phyloP scores from a whole-genome alignment of 192 early-diverging fungal species.

The Chytriomyces sp. region DNA sequence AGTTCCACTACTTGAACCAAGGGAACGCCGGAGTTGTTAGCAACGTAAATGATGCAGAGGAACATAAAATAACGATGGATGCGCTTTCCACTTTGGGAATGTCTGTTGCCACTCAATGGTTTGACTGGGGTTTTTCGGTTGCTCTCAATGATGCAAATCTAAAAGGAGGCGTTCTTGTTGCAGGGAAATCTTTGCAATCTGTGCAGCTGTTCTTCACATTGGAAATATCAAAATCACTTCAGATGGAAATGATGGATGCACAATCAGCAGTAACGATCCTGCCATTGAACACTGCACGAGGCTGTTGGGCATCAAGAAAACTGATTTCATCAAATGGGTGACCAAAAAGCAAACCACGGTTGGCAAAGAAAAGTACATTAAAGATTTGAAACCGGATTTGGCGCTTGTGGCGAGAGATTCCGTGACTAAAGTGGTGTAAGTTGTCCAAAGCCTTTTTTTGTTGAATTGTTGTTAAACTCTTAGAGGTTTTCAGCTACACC shows the following conservation, averaged over 20 bases:
- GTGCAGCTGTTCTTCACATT: slow-evolving; percentile 37
- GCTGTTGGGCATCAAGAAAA: slow-evolving; percentile 17
- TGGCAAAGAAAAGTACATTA: slow-evolving; percentile 60
- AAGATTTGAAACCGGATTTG: slow-evolving; percentile 64
- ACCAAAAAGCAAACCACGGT: slow-evolving; percentile 78
- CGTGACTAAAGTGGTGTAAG: slow-evolving; percentile 32
- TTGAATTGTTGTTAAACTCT: no score
- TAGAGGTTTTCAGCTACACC: slow-evolving; percentile 81
- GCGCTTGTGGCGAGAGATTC: slow-evolving; percentile 79
- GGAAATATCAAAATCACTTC: slow-evolving; percentile 52
- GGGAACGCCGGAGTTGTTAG: slow-evolving; percentile 69
- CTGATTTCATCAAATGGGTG: slow-evolving; percentile 73
- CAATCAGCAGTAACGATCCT: slow-evolving; percentile 4
- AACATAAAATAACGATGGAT: slow-evolving; percentile 79
- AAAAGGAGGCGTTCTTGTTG: slow-evolving; percentile 75
- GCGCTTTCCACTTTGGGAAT: slow-evolving; percentile 82
- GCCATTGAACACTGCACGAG: slow-evolving; percentile 7
- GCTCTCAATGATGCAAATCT: slow-evolving; percentile 58
- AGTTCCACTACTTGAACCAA: slow-evolving; percentile 83
- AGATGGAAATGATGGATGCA: neutral
- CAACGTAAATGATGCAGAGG: slow-evolving; percentile 82
- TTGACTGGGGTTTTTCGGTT: slow-evolving; percentile 4
- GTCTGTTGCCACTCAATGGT: slow-evolving; percentile 72
- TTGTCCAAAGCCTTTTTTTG: no score
- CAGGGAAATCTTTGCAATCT: slow-evolving; percentile 47